Base-by-base conservation (phyloP, 768 basidiomycete species). In the Butyriboletus loyo region DNA sequence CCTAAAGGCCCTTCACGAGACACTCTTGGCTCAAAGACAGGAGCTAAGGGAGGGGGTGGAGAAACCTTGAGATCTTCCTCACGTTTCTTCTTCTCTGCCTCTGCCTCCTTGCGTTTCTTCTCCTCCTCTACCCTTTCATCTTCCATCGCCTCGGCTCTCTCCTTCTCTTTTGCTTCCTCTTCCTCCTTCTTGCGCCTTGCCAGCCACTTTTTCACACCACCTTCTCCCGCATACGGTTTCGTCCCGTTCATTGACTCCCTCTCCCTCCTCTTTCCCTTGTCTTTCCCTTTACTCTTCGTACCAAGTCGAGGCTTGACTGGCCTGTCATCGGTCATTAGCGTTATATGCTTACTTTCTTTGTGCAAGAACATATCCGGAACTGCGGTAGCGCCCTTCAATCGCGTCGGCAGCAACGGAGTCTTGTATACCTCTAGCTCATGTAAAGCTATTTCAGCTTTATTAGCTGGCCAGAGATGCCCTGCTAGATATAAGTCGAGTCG, bases 191-290 rank as follows among this genome's bases (percentile, higher is more conserved):
- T 80, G 44, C 84, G 74, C 57, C 81, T 78, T 21, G 85, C 83
- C 35, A 90, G 67, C 66, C 88, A 71, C 62, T 85, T 90, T 74
- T 86, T 89, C 78, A 89, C 84, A 1, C 87, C 86, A 47, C 88
- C 86, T 55, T 83, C 80, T 7, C 88, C 89, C 1, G 87, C 84
- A 60, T 91, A 91, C 4, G 89, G 89, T 61, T 90, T 90, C 19
- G 80, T 81, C 35, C 77, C 78, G 55, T 82, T 83, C 14, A 74
- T 68, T 17, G 73, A 65, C 22, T 53, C 66, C 43, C 66, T 67
- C 36, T 70, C 62, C 38, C 67, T 73, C 32, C 62, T 68, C 60
- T 76, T 77, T 14, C 54, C 67, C 41, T 63, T 67, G 6, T 62
- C 62, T 63, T 75, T 70, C 59, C 71, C 62, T 57, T 72, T 69